A percentile compares a stretch with the other conserved stretches of the same genome.
phyloP scores from a whole-genome alignment of 2,329 filamentous ascomycete species.

The Alternaria sp. region DNA sequence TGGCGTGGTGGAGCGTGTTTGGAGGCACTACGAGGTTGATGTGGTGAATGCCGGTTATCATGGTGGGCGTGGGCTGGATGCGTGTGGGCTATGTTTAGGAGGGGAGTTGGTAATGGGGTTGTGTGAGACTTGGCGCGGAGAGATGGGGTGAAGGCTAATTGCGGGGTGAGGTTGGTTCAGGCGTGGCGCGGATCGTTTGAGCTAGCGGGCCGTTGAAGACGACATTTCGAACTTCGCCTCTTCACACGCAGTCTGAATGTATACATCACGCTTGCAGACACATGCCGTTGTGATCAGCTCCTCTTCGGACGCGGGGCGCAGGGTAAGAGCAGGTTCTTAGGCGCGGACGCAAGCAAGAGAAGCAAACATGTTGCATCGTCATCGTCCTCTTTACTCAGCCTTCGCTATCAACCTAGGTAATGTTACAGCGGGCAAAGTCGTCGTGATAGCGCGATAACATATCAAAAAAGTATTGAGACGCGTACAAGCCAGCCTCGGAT shows the following conservation, averaged over 20 bases:
- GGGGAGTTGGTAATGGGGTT: background rate
- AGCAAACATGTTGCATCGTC: background rate
- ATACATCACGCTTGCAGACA: too few relatives aligned
- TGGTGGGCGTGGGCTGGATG: rapidly evolving
- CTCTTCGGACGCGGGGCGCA: too few relatives aligned
- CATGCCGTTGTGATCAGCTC: too few relatives aligned
- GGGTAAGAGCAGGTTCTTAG: too few relatives aligned
- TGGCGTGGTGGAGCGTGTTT: background rate
- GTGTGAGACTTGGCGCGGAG: background rate
- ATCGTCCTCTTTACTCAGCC: background rate
- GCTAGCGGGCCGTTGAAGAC: background rate
- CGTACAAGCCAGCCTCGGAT: background rate
- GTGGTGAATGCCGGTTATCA: background rate
- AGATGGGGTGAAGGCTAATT: background rate
- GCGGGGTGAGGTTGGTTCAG: slow-evolving; percentile 25
- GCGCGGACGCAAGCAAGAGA: background rate
- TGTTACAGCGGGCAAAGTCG: background rate
- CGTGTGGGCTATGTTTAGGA: background rate
- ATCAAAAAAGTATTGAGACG: background rate
- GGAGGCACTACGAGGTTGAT: background rate
- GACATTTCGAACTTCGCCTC: too few relatives aligned
- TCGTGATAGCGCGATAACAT: background rate
- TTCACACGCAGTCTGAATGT: too few relatives aligned
- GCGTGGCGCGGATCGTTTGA: background rate
- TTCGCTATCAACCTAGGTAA: background rate